Conservation (phyloP, 2,329 filamentous ascomycete species). For the Didymella pomorum region DNA sequence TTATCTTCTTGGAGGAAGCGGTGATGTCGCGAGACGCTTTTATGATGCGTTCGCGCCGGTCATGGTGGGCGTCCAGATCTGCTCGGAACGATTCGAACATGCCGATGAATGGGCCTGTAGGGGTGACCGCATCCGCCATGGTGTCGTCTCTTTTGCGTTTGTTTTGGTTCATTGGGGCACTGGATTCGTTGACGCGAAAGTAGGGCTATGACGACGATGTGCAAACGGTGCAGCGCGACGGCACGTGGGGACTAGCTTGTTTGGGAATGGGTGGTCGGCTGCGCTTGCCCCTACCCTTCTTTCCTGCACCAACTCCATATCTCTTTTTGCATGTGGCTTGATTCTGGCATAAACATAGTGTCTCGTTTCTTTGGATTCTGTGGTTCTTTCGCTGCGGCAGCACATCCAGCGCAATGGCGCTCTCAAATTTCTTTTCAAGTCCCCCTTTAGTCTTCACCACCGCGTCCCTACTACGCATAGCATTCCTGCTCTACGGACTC, state of each 20-base stretch:
- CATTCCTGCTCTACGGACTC: slow-evolving; percentile 84
- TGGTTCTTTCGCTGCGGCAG: neutral
- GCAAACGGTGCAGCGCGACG: slow-evolving; percentile 34
- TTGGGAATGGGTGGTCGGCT: slow-evolving; percentile 31
- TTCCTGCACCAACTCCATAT: slow-evolving; percentile 1
- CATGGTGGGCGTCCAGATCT: slow-evolving; percentile 93
- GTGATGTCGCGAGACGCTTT: slow-evolving; percentile 94
- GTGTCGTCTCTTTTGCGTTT: slow-evolving; percentile 49
- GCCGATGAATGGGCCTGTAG: slow-evolving; percentile 58
- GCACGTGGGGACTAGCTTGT: slow-evolving; percentile 33
- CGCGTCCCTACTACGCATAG: slow-evolving; percentile 69
- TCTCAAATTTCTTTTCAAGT: slow-evolving; percentile 47
- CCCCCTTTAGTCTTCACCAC: slow-evolving; percentile 52
- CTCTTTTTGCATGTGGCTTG: neutral
- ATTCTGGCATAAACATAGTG: neutral
- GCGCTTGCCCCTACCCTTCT: slow-evolving; percentile 5
- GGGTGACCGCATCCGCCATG: slow-evolving; percentile 42
- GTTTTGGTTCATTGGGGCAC: slow-evolving; percentile 31
- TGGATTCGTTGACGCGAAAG: slow-evolving; percentile 13
- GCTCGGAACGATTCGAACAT: slow-evolving; percentile 89
- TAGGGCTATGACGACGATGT: slow-evolving; percentile 18
- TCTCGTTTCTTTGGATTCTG: neutral
- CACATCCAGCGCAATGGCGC: slow-evolving; percentile 27
- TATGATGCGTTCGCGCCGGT: slow-evolving; percentile 86
- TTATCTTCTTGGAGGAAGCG: slow-evolving; percentile 94